These are phyloP conservation scores for Diaporthe aspalathi DNA, from an alignment of 2,329 filamentous ascomycete genomes.

Conservation along the genomic window DNA sequence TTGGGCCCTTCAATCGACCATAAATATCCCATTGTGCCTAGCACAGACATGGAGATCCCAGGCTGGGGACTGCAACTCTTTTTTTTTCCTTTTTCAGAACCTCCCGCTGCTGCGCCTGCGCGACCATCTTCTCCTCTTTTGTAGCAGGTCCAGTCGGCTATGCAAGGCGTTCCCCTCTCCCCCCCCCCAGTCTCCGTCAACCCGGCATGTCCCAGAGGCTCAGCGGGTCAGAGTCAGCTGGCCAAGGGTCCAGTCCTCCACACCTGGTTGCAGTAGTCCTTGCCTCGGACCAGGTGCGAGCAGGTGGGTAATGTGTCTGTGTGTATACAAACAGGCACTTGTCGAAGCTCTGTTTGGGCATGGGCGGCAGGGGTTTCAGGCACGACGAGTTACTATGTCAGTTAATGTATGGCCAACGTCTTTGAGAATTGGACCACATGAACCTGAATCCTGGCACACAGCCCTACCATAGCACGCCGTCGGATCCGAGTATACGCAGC, in stretches of 20 bases:
- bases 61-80: not conserved
- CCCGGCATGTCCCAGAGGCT: slow-evolving; percentile 5
- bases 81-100: not conserved
- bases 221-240: slow-evolving; percentile 13
- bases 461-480: slow-evolving; percentile 18
- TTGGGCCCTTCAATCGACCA: not conserved
- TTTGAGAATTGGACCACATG: slow-evolving; percentile 11
- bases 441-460: slow-evolving; percentile 16
- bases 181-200: not conserved
- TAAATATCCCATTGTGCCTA: slow-evolving; percentile 9
- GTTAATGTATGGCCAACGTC: not conserved
- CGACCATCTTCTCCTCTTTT: not conserved
- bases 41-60: slow-evolving; percentile 7
- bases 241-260: slow-evolving; percentile 18
- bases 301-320: no score
- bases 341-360: not conserved
- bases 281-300: not conserved
- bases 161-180: slow-evolving; percentile 6
- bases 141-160: slow-evolving; percentile 16
- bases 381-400: not conserved
- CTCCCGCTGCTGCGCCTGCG: not conserved
- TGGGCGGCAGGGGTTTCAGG: not conserved
- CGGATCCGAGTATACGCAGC: slow-evolving; percentile 15
- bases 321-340: not conserved
- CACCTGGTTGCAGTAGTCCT: slow-evolving; percentile 1